phyloP scores from a whole-genome alignment of 208 protist species.

The Leishmania tarentolae region DNA sequence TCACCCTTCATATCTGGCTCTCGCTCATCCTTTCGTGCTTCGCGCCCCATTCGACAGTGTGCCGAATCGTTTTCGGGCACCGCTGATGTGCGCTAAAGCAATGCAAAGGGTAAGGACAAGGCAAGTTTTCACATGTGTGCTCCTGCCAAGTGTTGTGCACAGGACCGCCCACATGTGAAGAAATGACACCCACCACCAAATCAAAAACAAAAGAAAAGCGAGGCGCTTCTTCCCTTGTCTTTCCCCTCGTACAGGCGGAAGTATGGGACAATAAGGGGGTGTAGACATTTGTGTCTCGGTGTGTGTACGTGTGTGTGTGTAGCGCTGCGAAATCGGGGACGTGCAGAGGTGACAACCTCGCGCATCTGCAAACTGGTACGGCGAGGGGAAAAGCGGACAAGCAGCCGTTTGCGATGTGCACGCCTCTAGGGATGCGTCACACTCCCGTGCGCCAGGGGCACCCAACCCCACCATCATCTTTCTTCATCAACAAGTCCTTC shows the following conservation, averaged over 20 bases:
- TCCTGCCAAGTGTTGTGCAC: neutral
- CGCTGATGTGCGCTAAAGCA: slow-evolving; percentile 3
- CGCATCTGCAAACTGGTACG: neutral
- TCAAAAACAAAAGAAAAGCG: too few relatives aligned
- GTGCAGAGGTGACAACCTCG: neutral
- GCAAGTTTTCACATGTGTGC: neutral
- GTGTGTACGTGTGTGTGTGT: neutral
- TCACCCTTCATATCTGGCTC: neutral
- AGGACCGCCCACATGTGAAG: neutral
- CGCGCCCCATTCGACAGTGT: neutral
- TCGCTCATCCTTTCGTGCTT: neutral
- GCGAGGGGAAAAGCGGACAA: neutral
- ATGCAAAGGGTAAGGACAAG: neutral
- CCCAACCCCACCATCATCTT: neutral
- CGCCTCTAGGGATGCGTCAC: neutral
- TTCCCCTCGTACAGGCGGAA: neutral
- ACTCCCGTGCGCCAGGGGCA: too few relatives aligned
- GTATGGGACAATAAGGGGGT: neutral
- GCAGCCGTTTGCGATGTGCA: neutral
- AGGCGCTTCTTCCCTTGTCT: too few relatives aligned
- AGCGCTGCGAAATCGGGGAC: neutral
- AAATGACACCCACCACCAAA: too few relatives aligned
- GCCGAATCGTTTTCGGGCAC: neutral
- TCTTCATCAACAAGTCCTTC: neutral
- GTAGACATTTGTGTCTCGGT: neutral